phyloP scores from a whole-genome alignment of 768 basidiomycete species.

The Psilocybe sp. region DNA sequence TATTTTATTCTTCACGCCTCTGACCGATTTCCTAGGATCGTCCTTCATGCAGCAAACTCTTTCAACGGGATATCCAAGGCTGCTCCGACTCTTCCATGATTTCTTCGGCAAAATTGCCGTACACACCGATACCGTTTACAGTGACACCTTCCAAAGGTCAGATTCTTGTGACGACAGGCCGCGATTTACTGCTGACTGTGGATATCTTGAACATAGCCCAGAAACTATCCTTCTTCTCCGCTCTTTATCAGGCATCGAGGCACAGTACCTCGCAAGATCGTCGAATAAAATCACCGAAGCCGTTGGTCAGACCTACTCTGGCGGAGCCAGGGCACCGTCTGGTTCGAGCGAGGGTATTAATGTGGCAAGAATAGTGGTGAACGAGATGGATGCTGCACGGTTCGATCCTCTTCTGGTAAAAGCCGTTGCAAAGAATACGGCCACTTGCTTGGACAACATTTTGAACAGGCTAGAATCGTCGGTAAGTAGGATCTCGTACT shows the following conservation, averaged over 20 bases:
- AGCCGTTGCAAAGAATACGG: conserved; percentile 73
- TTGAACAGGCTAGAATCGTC: conserved; percentile 61
- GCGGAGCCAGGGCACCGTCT: conserved; percentile 68
- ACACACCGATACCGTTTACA: conserved; percentile 93
- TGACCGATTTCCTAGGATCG: conserved; percentile 53
- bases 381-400: conserved; percentile 89
- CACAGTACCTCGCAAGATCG: conserved; percentile 84
- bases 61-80: conserved; percentile 79
- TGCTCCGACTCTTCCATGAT: conserved; percentile 91
- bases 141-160: conserved; percentile 79
- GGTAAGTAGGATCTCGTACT: conserved; percentile 42
- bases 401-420: conserved; percentile 89
- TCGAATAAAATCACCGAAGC: conserved; percentile 82
- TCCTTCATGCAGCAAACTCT: conserved; percentile 90
- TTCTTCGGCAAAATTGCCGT: conserved; percentile 96
- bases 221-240: conserved; percentile 90
- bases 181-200: background rate
- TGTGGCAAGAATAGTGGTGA: conserved; percentile 74
- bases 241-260: conserved; percentile 79
- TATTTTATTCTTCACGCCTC: background rate
- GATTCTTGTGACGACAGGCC: conserved; percentile 5
- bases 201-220: conserved; percentile 48
- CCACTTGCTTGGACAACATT: conserved; percentile 67
- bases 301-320: conserved; percentile 73
- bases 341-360: conserved; percentile 73